phyloP scores from a whole-genome alignment of 257 asterid genomes.

The Linaria vulgaris region DNA sequence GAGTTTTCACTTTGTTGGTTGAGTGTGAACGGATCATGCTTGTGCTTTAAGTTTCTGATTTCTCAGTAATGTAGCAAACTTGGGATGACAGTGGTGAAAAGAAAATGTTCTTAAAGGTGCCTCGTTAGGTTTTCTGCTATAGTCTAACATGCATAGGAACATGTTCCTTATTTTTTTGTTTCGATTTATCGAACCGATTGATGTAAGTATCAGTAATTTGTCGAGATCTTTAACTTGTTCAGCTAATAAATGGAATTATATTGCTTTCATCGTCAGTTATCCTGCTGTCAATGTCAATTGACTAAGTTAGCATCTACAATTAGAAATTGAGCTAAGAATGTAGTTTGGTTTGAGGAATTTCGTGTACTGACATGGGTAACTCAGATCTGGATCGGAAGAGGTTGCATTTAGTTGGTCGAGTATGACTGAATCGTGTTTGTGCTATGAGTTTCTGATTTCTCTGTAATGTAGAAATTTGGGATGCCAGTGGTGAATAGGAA shows the following conservation, averaged over 20 bases:
- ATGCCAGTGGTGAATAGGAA: background rate
- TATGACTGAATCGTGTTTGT: background rate
- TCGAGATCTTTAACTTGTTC: slow-evolving; percentile 4
- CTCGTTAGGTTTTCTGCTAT: too few relatives aligned
- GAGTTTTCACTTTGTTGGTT: too few relatives aligned
- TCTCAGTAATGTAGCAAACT: too few relatives aligned
- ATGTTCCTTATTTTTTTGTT: too few relatives aligned
- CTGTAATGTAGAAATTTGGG: background rate
- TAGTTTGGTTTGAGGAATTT: too few relatives aligned
- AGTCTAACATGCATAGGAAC: too few relatives aligned
- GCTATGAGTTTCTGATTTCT: too few relatives aligned
- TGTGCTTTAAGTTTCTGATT: too few relatives aligned
- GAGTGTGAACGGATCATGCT: too few relatives aligned
- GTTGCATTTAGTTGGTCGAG: background rate
- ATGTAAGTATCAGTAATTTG: background rate
- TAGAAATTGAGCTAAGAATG: background rate
- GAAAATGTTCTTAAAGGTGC: too few relatives aligned
- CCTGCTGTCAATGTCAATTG: background rate
- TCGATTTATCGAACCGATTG: background rate
- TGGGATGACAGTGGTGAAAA: too few relatives aligned
- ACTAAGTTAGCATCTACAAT: background rate
- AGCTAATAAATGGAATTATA: background rate
- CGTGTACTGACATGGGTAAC: too few relatives aligned
- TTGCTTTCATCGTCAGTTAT: background rate
- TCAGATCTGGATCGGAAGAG: background rate